A percentile compares a stretch with the other conserved stretches of the same genome.
These are phyloP conservation scores for Phytophthora pini DNA, from an alignment of 352 stramenopile species.

Conservation along the genomic window DNA sequence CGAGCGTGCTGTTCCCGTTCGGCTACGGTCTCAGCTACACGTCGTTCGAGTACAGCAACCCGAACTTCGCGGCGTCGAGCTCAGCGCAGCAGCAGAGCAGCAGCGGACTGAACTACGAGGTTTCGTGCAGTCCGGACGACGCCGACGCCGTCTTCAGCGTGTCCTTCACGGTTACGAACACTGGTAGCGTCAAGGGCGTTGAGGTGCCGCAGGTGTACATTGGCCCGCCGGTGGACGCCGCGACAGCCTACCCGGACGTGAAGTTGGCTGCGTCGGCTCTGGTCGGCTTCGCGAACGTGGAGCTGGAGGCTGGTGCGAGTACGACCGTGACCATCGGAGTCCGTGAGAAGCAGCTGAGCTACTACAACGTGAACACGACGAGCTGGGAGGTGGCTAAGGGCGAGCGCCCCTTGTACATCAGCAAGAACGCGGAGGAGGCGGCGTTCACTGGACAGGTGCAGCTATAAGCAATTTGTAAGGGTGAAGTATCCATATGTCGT, in stretches of 20 bases:
- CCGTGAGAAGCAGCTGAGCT: slow-evolving; percentile 40
- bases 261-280: slow-evolving; percentile 31
- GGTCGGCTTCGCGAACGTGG: slow-evolving; percentile 40
- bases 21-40: slow-evolving; percentile 42
- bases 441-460: slow-evolving; percentile 33
- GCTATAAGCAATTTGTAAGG: slow-evolving; percentile 10
- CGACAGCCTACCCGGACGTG: slow-evolving; percentile 31
- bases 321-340: slow-evolving; percentile 35
- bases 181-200: slow-evolving; percentile 35
- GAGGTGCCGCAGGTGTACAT: slow-evolving; percentile 45
- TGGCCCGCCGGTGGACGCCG: slow-evolving; percentile 27
- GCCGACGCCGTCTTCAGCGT: slow-evolving; percentile 34
- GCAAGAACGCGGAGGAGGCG: slow-evolving; percentile 34
- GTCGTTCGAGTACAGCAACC: slow-evolving; percentile 41
- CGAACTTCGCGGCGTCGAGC: slow-evolving; percentile 29
- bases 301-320: slow-evolving; percentile 39
- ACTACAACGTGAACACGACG: slow-evolving; percentile 35
- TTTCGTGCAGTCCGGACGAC: slow-evolving; percentile 31
- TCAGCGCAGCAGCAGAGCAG: slow-evolving; percentile 15
- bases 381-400: slow-evolving; percentile 35
- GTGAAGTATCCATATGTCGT: too few species aligned
- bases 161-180: slow-evolving; percentile 35
- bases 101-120: slow-evolving; percentile 33
- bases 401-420: slow-evolving; percentile 28
- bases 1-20: slow-evolving; percentile 43